Conservation (phyloP, 2,329 filamentous ascomycete genomes). For the Pseudogymnoascus sp. region DNA sequence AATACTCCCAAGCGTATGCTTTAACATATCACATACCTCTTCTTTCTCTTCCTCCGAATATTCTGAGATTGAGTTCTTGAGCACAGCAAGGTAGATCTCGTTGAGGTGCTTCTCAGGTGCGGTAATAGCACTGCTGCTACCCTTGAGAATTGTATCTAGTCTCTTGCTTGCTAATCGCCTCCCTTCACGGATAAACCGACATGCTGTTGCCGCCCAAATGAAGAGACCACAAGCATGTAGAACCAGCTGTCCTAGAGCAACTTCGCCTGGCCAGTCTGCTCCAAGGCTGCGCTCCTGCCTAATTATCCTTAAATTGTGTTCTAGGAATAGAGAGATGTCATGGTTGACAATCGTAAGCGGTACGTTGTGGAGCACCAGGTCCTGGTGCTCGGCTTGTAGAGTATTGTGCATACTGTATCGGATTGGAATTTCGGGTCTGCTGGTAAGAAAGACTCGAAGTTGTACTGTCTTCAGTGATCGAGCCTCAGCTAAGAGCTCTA, state of each 20-base stretch:
- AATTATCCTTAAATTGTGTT: conserved; percentile 15
- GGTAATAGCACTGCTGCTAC: conserved; percentile 7
- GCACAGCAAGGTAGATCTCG: conserved; percentile 15
- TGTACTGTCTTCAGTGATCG: conserved; percentile 11
- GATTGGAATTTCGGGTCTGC: conserved; percentile 26
- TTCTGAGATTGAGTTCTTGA: conserved; percentile 13
- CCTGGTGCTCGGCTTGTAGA: conserved; percentile 12
- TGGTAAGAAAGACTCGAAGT: conserved; percentile 27
- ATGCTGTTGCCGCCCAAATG: conserved; percentile 20
- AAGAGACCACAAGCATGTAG: conserved; percentile 22
- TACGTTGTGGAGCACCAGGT: conserved; percentile 21
- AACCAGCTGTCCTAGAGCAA: conserved; percentile 15
- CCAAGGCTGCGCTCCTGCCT: not conserved
- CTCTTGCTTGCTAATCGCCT: conserved; percentile 10
- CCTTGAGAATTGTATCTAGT: conserved; percentile 13
- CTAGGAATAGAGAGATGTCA: conserved; percentile 23
- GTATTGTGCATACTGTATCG: conserved; percentile 16
- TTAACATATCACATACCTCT: conserved; percentile 10
- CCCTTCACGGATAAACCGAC: conserved; percentile 14
- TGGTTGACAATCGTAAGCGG: conserved; percentile 17
- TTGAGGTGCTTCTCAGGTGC: conserved; percentile 16
- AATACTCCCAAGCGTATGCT: conserved; percentile 13
- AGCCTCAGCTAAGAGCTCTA: conserved; percentile 20
- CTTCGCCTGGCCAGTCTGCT: not conserved
- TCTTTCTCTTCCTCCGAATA: conserved; percentile 15